Base-by-base conservation (phyloP, 2,329 filamentous ascomycete genomes). In the Salinomyces thailandicus region DNA sequence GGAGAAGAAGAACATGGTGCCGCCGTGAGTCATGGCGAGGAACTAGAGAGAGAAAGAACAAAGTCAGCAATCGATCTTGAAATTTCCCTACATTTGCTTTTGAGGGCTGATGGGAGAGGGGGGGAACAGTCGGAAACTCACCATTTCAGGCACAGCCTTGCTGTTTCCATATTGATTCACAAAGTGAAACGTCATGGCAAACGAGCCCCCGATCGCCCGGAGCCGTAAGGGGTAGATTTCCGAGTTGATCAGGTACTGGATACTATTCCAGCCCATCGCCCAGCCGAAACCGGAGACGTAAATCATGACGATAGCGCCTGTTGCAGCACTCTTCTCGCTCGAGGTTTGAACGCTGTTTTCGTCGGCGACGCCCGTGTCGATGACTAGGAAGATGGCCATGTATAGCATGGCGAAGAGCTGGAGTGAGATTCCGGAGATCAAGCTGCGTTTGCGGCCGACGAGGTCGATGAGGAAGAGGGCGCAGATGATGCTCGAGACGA, bases 391-490 rank as follows among this genome's bases (percentile, higher is more conserved):
- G 31, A 71, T 62, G 12, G 67, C 68, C 56, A 72, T 66, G 52
- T 73, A 74, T 2, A 71, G 53, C 64, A 73, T 71, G n/a, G 65
- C 54, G 8, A 72, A n/a, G 3, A 66, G 52, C 38, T 72, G 69
- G 0, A 71, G 49, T 2, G 53, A 53, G 30, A 72, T 69, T 13
- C 42, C 42, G 19, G 61, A 59, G 28, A 61, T 57, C 5, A 73
- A 58, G 1, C 68, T 59, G 11, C 67, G 59, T 60, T 85, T 86
- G 40, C 83, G 77, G 4, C 83, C 83, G 45, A 87, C 77, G 36
- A 81, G 76, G 48, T 87, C 83, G 45, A 87, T 81, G 6, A 87
- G 70, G 69, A 87, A 85, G 35, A 86, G 68, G 0, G 82, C 81
- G 55, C 81, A 87, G 26, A 74, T 46, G 19, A 86, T 54, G 11